Conservation (phyloP, 805 yeast genomes). For the Isabelozyma heimii region DNA sequence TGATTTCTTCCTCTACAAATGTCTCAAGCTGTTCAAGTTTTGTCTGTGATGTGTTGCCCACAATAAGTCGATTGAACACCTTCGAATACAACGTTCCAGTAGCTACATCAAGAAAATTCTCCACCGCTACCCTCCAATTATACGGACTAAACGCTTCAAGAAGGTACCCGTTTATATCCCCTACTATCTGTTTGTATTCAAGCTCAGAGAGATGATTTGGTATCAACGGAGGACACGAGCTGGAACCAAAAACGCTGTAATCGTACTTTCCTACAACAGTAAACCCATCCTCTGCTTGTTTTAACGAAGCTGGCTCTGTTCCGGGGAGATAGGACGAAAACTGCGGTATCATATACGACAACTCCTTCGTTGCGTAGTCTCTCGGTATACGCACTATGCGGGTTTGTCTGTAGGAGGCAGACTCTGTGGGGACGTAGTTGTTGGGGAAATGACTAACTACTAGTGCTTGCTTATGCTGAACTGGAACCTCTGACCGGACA, state of each 20-base stretch:
- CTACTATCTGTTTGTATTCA: conserved; percentile 44
- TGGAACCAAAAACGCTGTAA: conserved; percentile 47
- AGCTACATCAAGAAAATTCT: conserved; percentile 41
- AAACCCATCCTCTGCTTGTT: conserved; percentile 18
- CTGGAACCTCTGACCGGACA: conserved; percentile 4
- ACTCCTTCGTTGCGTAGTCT: conserved; percentile 26
- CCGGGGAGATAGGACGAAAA: conserved; percentile 61
- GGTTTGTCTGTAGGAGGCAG: conserved; percentile 32
- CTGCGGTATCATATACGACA: conserved; percentile 47
- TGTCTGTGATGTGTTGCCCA: conserved; percentile 21
- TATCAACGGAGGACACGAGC: conserved; percentile 49
- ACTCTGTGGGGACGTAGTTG: conserved; percentile 34
- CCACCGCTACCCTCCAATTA: conserved; percentile 19
- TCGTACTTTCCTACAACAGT: conserved; percentile 36
- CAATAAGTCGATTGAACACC: conserved; percentile 11
- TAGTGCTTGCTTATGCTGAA: conserved; percentile 26
- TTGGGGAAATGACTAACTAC: conserved; percentile 70
- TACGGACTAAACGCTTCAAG: conserved; percentile 38
- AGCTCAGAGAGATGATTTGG: conserved; percentile 20
- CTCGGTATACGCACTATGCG: conserved; percentile 70
- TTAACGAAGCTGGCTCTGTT: conserved; percentile 57
- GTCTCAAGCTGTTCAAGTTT: conserved; percentile 40
- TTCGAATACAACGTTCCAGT: conserved; percentile 33
- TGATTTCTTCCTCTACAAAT: conserved; percentile 23
- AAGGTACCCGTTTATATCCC: conserved; percentile 41